Conservation (phyloP, 2,329 filamentous ascomycete species). For the Thielaviopsis populi region DNA sequence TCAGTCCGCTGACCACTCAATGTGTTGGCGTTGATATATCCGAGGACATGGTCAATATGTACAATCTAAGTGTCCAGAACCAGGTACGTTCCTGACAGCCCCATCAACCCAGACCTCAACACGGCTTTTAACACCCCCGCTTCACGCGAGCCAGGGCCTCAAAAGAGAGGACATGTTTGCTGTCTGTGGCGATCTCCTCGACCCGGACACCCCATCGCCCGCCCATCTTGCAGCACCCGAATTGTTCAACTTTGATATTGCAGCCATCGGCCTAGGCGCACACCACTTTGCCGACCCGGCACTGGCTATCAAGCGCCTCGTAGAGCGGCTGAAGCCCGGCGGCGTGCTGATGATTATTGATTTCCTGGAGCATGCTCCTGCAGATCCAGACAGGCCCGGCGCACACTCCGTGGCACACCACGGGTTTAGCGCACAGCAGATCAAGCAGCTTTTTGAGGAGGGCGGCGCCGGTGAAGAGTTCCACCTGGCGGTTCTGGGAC, state of each 20-base stretch:
- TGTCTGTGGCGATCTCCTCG: conserved; percentile 42
- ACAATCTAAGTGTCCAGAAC: conserved; percentile 45
- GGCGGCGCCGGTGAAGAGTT: conserved; percentile 47
- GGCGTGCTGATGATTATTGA: conserved; percentile 56
- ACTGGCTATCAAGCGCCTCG: conserved; percentile 43
- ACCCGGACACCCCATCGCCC: conserved; percentile 32
- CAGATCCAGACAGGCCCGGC: conserved; percentile 19
- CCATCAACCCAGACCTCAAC: background rate
- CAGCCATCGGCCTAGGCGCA: conserved; percentile 45
- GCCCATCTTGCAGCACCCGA: conserved; percentile 41
- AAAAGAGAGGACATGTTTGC: conserved; percentile 38
- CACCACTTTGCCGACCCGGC: conserved; percentile 54
- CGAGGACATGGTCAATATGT: conserved; percentile 52
- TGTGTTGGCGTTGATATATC: conserved; percentile 57
- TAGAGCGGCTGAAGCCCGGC: conserved; percentile 45
- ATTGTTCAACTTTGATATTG: conserved; percentile 56
- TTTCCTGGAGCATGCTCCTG: conserved; percentile 40
- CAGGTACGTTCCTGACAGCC: conserved; percentile 27
- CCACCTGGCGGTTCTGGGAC: conserved; percentile 37
- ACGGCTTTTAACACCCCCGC: background rate
- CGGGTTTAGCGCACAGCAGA: conserved; percentile 47
- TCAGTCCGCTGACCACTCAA: conserved; percentile 46
- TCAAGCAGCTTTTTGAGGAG: conserved; percentile 45
- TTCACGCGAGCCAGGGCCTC: conserved; percentile 29
- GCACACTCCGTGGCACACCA: conserved; percentile 38